Evolutionary conservation across 2,329 filamentous ascomycete species (phyloP), one percentile per base, ranked within the genome.

Genomic region (Penicillium sp.): DNA sequence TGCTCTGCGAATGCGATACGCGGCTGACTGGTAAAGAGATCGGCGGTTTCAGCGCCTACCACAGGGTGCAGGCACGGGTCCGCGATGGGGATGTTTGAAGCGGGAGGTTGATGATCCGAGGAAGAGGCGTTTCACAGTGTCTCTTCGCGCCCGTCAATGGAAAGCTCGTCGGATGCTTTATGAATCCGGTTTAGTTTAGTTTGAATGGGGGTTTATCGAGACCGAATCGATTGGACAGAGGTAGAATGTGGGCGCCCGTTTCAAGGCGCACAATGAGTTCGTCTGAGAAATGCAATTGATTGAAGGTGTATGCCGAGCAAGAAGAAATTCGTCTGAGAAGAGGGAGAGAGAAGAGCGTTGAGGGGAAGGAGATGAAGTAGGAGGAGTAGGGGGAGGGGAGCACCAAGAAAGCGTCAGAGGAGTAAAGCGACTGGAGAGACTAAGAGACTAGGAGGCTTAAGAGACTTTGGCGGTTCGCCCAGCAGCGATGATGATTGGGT

Each of bases 11-110:
- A 47, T 58, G 42, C 56, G 61, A 65, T 66, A 62, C 65, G 65
- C 63, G 65, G 67, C 67, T 68, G 65, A 68, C 60, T 47, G 60
- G 59, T 57, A 53, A 56, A 47, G 53, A 53, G 58, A 68, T 66
- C 61, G 65, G 68, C 62, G 54, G 61, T 59, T 63, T 67, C 67
- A 67, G 64, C 55, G 51, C 61, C 63, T 54, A 61, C 60, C 51
- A 59, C 58, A 61, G 58, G 59, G 56, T 57, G 51, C 62, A 63
- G 65, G 50, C 56, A 60, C 60, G 44, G n/a, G 19, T 62, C 54
- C 49, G 30, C 4, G 56, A 60, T 30, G 53, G 26, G 50, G 50
- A 33, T n/a, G 4, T 53, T 35, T 42, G 51, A 57, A 60, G 51
- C 51, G 54, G 37, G 47, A 44, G 47, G 22, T 37, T 33, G 37